A percentile compares a stretch with the other conserved stretches of the same genome.
These are phyloP conservation scores for Hanseniaspora gamundiae DNA, from an alignment of 1,139 yeast species.

Conservation along the genomic window DNA sequence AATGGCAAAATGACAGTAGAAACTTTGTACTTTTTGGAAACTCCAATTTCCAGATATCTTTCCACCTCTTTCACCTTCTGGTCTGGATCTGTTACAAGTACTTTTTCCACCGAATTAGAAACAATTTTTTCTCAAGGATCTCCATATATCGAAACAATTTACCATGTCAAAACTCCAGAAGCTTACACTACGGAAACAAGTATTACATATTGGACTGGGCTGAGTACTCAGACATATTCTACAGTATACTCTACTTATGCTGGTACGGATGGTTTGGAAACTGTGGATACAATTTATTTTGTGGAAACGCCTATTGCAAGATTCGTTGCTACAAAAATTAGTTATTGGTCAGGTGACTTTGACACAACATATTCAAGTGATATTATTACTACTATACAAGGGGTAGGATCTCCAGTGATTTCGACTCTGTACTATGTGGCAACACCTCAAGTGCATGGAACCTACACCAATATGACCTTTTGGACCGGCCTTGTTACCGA, in stretches of 20 bases:
- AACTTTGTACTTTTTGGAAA: constrained; percentile 10
- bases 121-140: constrained; percentile 8
- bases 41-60: constrained; percentile 7
- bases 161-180: constrained; percentile 9
- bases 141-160: constrained; percentile 3
- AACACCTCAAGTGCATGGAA: constrained; percentile 7
- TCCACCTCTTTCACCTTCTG: constrained; percentile 8
- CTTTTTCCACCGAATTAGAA: constrained; percentile 7
- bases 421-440: constrained; percentile 10
- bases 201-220: background rate
- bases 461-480: constrained; percentile 4
- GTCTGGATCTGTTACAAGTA: constrained; percentile 7
- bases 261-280: constrained; percentile 8
- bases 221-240: background rate
- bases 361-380: constrained; percentile 8
- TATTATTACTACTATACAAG: background rate
- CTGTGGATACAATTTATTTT: constrained; percentile 9
- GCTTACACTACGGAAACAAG: constrained; percentile 2
- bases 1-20: constrained; percentile 8
- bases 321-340: constrained; percentile 4
- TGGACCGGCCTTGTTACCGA: constrained; percentile 7
- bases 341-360: constrained; percentile 6
- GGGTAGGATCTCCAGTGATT: constrained; percentile 5
- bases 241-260: background rate
- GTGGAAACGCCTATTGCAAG: constrained; percentile 9